Percentiles rank a stretch among this genome's conserved stretches.
These are phyloP conservation scores for Nakazawaea ernobii DNA, from an alignment of 805 yeast species.

Conservation along the genomic window DNA sequence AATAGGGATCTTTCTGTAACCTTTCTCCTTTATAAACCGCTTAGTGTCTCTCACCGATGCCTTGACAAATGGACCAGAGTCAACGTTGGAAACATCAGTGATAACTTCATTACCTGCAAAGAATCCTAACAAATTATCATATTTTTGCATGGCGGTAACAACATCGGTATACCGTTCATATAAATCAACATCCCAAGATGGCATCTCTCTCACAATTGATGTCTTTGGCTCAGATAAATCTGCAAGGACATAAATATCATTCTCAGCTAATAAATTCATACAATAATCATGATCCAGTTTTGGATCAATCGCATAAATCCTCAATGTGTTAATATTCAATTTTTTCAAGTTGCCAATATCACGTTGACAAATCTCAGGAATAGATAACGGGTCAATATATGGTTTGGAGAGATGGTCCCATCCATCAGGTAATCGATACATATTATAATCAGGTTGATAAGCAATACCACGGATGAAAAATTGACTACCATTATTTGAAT, in stretches of 20 bases:
- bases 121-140: conserved; percentile 31
- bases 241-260: conserved; percentile 41
- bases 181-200: conserved; percentile 30
- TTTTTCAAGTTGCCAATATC: conserved; percentile 29
- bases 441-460: conserved; percentile 28
- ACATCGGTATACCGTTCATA: conserved; percentile 38
- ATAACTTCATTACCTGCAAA: conserved; percentile 37
- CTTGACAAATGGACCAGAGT: conserved; percentile 40
- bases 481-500: conserved; percentile 26
- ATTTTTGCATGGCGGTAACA: conserved; percentile 34
- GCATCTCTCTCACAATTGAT: conserved; percentile 28
- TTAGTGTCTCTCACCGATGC: conserved; percentile 43
- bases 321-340: conserved; percentile 30
- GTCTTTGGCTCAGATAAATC: conserved; percentile 35
- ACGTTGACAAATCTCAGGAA: conserved; percentile 26
- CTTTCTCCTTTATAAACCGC: conserved; percentile 29
- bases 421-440: conserved; percentile 16
- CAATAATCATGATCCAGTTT: conserved; percentile 30
- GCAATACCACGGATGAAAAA: conserved; percentile 36
- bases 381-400: conserved; percentile 32
- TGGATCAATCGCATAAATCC: conserved; percentile 37
- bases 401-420: conserved; percentile 14
- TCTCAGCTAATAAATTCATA: conserved; percentile 32
- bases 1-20: conserved; percentile 34
- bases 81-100: conserved; percentile 31